Percentiles rank a stretch among this genome's conserved stretches.
Evolutionary conservation across 768 basidiomycete genomes (phyloP).

Genomic region (Leccinum imitatum): DNA sequence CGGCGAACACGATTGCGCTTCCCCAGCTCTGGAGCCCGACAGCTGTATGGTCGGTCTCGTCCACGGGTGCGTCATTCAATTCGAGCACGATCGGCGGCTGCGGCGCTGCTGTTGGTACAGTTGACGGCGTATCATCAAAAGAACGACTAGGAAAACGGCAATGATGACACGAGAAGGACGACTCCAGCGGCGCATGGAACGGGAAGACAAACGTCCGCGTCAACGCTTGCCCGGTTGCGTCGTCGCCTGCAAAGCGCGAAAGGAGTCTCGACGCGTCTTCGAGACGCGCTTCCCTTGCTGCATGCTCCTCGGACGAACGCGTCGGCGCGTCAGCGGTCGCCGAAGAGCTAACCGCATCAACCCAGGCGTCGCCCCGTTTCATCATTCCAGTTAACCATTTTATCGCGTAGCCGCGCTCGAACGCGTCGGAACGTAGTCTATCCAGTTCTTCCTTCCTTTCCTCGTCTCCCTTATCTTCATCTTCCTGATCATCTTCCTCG

Average conservation of each 20-base stretch:
- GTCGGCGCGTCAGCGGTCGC: neutral
- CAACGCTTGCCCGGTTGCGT: slow-evolving; percentile 42
- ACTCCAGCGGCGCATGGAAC: slow-evolving; percentile 15
- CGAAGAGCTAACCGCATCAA: slow-evolving; percentile 15
- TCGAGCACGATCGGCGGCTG: slow-evolving; percentile 42
- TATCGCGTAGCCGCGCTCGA: slow-evolving; percentile 68
- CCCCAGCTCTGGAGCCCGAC: slow-evolving; percentile 88
- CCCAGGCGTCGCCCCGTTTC: slow-evolving; percentile 57
- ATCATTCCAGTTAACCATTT: slow-evolving; percentile 76
- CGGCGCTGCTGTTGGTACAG: neutral
- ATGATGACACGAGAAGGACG: neutral
- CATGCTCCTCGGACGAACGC: slow-evolving; percentile 34
- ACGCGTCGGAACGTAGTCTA: slow-evolving; percentile 55
- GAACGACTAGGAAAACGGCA: neutral
- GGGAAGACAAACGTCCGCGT: slow-evolving; percentile 56
- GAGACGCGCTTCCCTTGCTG: slow-evolving; percentile 42
- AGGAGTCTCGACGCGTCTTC: slow-evolving; percentile 64
- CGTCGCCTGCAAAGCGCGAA: slow-evolving; percentile 45
- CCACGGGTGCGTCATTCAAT: slow-evolving; percentile 69
- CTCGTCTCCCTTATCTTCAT: slow-evolving; percentile 21
- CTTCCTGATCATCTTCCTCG: slow-evolving; percentile 54
- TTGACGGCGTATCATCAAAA: neutral
- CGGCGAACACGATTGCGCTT: slow-evolving; percentile 68
- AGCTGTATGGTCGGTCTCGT: slow-evolving; percentile 66
- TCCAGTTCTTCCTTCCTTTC: slow-evolving; percentile 35